Conservation (phyloP, 352 stramenopile genomes). For the Globisporangium canariense region DNA sequence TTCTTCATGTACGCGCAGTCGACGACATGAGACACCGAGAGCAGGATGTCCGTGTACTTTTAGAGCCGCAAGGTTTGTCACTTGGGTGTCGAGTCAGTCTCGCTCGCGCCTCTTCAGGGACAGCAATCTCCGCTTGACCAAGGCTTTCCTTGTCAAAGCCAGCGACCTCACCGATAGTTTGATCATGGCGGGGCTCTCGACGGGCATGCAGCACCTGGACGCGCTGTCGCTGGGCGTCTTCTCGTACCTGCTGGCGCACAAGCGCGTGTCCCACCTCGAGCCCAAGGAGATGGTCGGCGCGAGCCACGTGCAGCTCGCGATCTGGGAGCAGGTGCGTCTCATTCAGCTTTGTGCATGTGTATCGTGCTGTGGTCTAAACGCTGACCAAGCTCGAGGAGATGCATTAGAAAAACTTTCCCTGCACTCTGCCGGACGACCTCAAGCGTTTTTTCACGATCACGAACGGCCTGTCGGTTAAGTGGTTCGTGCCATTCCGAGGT, state of each 20-base stretch:
- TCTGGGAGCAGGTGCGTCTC: slow-evolving; percentile 63
- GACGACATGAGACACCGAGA: slow-evolving; percentile 3
- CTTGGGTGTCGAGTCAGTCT: too few species aligned
- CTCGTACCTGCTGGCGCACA: slow-evolving; percentile 60
- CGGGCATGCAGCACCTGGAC: slow-evolving; percentile 28
- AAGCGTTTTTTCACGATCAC: slow-evolving; percentile 63
- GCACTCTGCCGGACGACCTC: slow-evolving; percentile 55
- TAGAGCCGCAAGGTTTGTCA: too few species aligned
- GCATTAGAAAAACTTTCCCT: slow-evolving; percentile 51
- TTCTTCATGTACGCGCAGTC: slow-evolving; percentile 15
- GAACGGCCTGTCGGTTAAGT: slow-evolving; percentile 73
- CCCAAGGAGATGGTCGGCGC: slow-evolving; percentile 49
- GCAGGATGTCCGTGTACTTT: neutral
- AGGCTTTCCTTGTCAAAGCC: too few species aligned
- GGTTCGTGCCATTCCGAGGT: slow-evolving; percentile 59
- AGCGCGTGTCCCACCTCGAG: slow-evolving; percentile 50
- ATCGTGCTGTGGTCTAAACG: too few species aligned
- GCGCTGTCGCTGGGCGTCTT: slow-evolving; percentile 70
- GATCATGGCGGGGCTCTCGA: slow-evolving; percentile 7
- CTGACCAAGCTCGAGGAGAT: too few species aligned
- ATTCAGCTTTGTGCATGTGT: too few species aligned
- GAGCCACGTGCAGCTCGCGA: slow-evolving; percentile 38
- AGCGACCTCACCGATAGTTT: too few species aligned
- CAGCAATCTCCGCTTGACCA: neutral
- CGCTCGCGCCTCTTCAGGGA: neutral